Base-by-base conservation (phyloP, 2,329 filamentous ascomycete species). In the Penicillium brasilianum region DNA sequence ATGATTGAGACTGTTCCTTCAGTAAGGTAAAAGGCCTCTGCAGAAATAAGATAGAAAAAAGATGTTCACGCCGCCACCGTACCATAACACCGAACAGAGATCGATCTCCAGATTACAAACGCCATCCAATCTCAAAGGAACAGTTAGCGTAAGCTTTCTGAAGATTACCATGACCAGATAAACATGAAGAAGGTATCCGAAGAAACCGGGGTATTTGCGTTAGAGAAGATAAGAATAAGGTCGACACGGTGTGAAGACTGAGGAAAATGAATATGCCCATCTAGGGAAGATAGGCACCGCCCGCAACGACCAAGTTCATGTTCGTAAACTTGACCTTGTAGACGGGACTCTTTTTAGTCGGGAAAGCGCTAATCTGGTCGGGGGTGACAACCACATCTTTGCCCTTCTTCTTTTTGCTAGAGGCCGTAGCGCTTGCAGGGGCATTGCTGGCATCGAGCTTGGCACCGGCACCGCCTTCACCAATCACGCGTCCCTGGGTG, bases 331-430 rank as follows among this genome's bases (percentile, higher is more conserved):
- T 87, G 57, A 96, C 93, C 78, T 94, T 95, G 78, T 96, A 91
- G 11, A 98, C 91, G 0, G 94, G 93, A 16, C 90, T 94, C 80
- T 96, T 97, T 85, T 99, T 99, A 4, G 95, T 98, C 0, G 92
- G 89, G 74, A 97, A 98, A 0, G 92, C 93, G 66, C 88, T 92
- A 78, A 99, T 96, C 78, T 98, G 95, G 73, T 99, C 95, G 0
- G 93, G 89, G 0, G 90, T 93, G 48, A 97, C 90, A 71, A 92
- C 91, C 4, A 93, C 91, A 71, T 97, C 94, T 77, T 97, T 97
- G 58, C 86, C 87, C 76, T 92, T 92, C 81, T 96, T 96, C 54
- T 75, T 75, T 25, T 80, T 74, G 18, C 69, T 73, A 7, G 79
- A 75, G 7, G 76, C 79, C 16, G 79, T 77, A 5, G 76, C 76